These are phyloP conservation scores for Pythium oligandrum DNA, from an alignment of 352 stramenopile species.

Conservation along the genomic window DNA sequence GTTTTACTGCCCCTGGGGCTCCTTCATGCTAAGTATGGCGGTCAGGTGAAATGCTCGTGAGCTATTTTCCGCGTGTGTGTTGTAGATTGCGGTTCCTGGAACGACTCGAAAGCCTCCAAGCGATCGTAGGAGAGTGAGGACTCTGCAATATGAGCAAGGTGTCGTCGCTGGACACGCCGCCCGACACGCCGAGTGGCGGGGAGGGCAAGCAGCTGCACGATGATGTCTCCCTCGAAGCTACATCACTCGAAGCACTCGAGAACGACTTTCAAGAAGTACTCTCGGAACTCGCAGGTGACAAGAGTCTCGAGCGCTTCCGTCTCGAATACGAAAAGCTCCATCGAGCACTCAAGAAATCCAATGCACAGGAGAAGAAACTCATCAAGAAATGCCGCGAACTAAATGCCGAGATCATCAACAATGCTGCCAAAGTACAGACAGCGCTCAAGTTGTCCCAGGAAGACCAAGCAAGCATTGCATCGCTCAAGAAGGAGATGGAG, in stretches of 20 bases:
- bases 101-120: no score
- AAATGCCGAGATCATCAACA: conserved; percentile 95
- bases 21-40: no score
- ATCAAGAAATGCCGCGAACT: conserved; percentile 95
- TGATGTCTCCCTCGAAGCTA: conserved; percentile 41
- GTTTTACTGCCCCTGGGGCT: no score
- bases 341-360: conserved; percentile 90
- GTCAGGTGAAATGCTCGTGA: no score
- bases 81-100: no score
- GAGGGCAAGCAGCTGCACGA: conserved; percentile 48
- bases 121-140: no score
- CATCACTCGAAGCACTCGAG: conserved; percentile 85
- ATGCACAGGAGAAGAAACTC: conserved; percentile 93
- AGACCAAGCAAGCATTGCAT: conserved; percentile 90
- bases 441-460: conserved; percentile 94
- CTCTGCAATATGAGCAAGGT: conserved; percentile 23
- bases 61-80: no score
- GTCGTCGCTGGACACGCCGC: conserved; percentile 12
- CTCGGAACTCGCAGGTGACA: conserved; percentile 88
- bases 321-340: conserved; percentile 96
- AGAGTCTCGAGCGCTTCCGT: conserved; percentile 91
- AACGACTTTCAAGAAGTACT: conserved; percentile 93
- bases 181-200: conserved; percentile 15
- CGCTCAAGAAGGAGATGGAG: conserved; percentile 96
- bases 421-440: conserved; percentile 93